A percentile compares a stretch with the other conserved stretches of the same genome.
Conservation (phyloP, 305 asterid species). For the Fraxinus velutina region DNA sequence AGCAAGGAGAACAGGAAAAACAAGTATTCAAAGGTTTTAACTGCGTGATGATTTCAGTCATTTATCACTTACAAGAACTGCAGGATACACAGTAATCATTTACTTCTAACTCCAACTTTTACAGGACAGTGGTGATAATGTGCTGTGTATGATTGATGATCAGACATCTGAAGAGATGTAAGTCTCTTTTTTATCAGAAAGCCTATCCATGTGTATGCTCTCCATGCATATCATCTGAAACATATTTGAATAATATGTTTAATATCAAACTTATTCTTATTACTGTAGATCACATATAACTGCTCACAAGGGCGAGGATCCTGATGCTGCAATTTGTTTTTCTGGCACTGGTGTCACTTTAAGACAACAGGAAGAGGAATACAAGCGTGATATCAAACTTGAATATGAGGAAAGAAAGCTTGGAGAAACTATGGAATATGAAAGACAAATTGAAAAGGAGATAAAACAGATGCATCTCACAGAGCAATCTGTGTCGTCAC, state of each 20-base stretch:
- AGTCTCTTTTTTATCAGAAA: constrained; percentile 19
- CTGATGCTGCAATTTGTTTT: constrained; percentile 30
- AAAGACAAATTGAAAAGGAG: constrained; percentile 89
- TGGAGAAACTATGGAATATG: constrained; percentile 92
- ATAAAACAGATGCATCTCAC: constrained; percentile 84
- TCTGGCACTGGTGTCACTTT: constrained; percentile 45
- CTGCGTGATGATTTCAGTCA: constrained; percentile 4
- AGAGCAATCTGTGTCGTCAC: constrained; percentile 50
- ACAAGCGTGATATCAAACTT: constrained; percentile 64
- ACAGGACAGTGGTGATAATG: constrained; percentile 57
- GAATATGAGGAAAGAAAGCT: constrained; percentile 98
- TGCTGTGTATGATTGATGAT: constrained; percentile 32
- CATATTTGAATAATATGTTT: not conserved
- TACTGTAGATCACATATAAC: constrained; percentile 53
- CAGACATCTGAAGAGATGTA: constrained; percentile 65
- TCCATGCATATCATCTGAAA: constrained; percentile 13
- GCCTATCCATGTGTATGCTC: constrained; percentile 13
- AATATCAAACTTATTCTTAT: not conserved
- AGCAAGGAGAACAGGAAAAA: constrained; percentile 61
- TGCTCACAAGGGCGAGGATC: constrained; percentile 42
- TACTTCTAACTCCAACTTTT: constrained; percentile 29
- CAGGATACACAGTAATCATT: constrained; percentile 19
- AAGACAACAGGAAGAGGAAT: constrained; percentile 59
- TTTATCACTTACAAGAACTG: constrained; percentile 20
- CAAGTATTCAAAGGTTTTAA: constrained; percentile 77